Base-by-base conservation (phyloP, 306 rosid species). In the Styphnolobium japonicum region DNA sequence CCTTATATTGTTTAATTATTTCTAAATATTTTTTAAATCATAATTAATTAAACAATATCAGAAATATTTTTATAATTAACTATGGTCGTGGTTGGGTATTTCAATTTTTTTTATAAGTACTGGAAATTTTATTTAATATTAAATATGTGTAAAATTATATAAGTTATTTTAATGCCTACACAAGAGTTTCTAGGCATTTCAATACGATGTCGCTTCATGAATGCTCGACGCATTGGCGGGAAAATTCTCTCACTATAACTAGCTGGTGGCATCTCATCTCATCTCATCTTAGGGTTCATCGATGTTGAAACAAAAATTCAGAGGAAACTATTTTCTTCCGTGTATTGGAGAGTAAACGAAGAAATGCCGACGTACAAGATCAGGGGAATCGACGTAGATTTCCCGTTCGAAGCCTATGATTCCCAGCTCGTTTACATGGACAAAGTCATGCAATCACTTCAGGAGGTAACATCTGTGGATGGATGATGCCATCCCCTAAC, bases 371-470 rank as follows among this genome's bases (percentile, higher is more conserved):
- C 90, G 10, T 92, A 92, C 88, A 85, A 61, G 55, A 82, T 92
- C 31, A 84, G 96, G 78, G 98, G 97, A 78, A 78, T 94, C 82
- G 84, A 88, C 79, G 92, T 94, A 3, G 97, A 92, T 77, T 92
- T 94, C 29, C 98, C 98, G 1, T 94, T 76, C 7, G 94, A 88
- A 81, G 97, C 98, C 27, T 92, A 94, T 87, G 98, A 92, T 77
- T 91, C 95, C 75, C 98, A 94, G 82, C 81, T 94, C 64, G 90
- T 92, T 71, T 92, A 92, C 88, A 94, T 94, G 98, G 98, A 94
- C 22, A 94, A 92, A 84, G 98, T 94, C 83, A 85, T 92, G 9
- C 97, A 91, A 68, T 87, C 98, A 65, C 95, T 94, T 66, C 97
- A 94, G 81, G 80, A 86, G 84, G 98, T 92, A 89, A 78, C 82